phyloP scores from a whole-genome alignment of 2,329 filamentous ascomycete genomes.

The Pseudogymnoascus sp. region DNA sequence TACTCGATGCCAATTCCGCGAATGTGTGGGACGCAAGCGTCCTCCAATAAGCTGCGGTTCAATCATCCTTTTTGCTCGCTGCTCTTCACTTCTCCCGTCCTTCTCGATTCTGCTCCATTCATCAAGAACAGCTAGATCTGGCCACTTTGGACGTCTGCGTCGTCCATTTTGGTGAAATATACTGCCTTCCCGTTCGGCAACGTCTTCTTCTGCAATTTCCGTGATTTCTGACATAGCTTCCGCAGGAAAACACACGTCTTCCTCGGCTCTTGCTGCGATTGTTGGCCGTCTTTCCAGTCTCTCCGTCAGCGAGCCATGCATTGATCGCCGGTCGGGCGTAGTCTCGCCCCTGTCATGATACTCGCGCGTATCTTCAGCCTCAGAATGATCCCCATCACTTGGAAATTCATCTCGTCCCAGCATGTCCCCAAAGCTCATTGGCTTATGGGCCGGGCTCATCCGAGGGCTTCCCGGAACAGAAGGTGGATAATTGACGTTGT shows the following conservation, averaged over 20 bases:
- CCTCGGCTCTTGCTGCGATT: slow-evolving; percentile 60
- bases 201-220: slow-evolving; percentile 73
- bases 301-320: slow-evolving; percentile 19
- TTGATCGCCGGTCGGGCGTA: slow-evolving; percentile 30
- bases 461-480: slow-evolving; percentile 58
- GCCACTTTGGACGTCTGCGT: slow-evolving; percentile 70
- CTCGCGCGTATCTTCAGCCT: not conserved
- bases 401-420: slow-evolving; percentile 63
- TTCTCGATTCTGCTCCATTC: slow-evolving; percentile 90
- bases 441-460: slow-evolving; percentile 41
- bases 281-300: slow-evolving; percentile 44
- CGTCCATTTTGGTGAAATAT: slow-evolving; percentile 25
- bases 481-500: slow-evolving; percentile 62
- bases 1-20: slow-evolving; percentile 71
- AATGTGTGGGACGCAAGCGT: slow-evolving; percentile 69
- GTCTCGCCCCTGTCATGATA: not conserved
- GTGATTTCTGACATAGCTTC: slow-evolving; percentile 75
- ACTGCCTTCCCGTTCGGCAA: slow-evolving; percentile 41
- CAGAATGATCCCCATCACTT: not conserved
- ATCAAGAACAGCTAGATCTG: slow-evolving; percentile 74
- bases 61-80: slow-evolving; percentile 82
- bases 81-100: slow-evolving; percentile 73
- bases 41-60: slow-evolving; percentile 92
- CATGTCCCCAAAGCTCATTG: slow-evolving; percentile 58
- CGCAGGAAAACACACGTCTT: slow-evolving; percentile 88